Percentiles rank a stretch among this genome's conserved stretches.
phyloP scores from a whole-genome alignment of 1,284 basidiomycete species.

The Moniliophthora roreri region DNA sequence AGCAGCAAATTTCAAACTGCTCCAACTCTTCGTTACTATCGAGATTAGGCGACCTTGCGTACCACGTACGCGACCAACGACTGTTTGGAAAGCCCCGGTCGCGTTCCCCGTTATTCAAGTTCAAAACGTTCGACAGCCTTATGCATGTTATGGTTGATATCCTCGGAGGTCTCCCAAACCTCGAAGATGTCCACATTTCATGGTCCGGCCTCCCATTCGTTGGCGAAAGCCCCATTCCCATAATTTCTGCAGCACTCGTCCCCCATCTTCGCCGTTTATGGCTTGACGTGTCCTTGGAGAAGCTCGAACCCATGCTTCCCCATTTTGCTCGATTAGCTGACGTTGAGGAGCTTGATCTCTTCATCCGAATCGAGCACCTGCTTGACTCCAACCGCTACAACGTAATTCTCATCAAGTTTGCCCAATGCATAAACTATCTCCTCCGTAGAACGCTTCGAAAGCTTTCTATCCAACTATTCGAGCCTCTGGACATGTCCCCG shows the following conservation, averaged over 20 bases:
- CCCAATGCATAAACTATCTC: conserved; percentile 34
- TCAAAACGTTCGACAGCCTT: conserved; percentile 34
- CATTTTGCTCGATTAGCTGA: conserved; percentile 28
- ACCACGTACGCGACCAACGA: conserved; percentile 33
- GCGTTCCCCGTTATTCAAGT: conserved; percentile 26
- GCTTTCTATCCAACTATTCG: conserved; percentile 39
- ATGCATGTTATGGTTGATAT: conserved; percentile 38
- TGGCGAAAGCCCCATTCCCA: conserved; percentile 31
- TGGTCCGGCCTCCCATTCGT: conserved; percentile 39
- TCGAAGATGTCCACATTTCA: conserved; percentile 43
- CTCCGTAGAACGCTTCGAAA: conserved; percentile 31
- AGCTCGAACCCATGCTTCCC: conserved; percentile 31
- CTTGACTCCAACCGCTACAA: conserved; percentile 20
- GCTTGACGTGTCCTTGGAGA: conserved; percentile 39
- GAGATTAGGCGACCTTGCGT: conserved; percentile 28
- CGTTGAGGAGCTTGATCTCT: conserved; percentile 40
- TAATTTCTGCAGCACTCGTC: conserved; percentile 34
- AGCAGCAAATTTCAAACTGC: conserved; percentile 10
- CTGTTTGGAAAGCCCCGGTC: conserved; percentile 24
- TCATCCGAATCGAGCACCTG: conserved; percentile 36
- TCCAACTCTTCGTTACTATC: conserved; percentile 20
- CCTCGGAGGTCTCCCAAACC: conserved; percentile 37
- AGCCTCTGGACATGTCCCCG: conserved; percentile 37
- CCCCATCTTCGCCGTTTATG: conserved; percentile 37
- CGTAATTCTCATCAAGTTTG: conserved; percentile 29